A percentile compares a stretch with the other conserved stretches of the same genome.
These are phyloP conservation scores for Kalaharituber pfeilii DNA, from an alignment of 2,329 filamentous ascomycete genomes.

Conservation along the genomic window DNA sequence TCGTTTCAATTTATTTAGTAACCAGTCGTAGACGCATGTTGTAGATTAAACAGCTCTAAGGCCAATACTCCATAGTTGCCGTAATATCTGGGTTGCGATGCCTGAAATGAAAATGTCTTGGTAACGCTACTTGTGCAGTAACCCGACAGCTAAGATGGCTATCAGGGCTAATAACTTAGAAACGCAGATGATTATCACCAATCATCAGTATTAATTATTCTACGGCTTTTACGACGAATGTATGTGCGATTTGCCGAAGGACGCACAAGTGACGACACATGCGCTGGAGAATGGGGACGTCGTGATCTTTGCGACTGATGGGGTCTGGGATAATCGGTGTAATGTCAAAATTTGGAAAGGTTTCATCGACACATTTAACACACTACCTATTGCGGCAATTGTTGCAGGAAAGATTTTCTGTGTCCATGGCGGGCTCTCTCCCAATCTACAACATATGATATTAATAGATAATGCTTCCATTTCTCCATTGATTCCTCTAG, in stretches of 20 bases:
- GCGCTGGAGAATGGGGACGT: constrained; percentile 76
- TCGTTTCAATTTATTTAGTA: too few species aligned
- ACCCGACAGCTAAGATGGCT: too few species aligned
- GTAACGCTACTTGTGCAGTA: too few species aligned
- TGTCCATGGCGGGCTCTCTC: constrained; percentile 87
- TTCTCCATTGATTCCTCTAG: too few species aligned
- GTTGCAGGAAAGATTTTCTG: constrained; percentile 96
- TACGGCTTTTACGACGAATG: constrained; percentile 67
- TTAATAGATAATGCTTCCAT: too few species aligned
- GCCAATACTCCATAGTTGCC: too few species aligned
- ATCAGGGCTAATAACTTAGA: too few species aligned
- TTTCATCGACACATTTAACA: constrained; percentile 90
- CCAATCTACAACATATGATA: constrained; percentile 83
- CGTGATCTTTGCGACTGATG: constrained; percentile 83
- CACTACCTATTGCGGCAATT: constrained; percentile 81
- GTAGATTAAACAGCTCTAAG: too few species aligned
- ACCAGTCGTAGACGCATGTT: too few species aligned
- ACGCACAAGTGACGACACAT: constrained; percentile 65
- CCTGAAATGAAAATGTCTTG: too few species aligned
- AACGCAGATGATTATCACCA: too few species aligned
- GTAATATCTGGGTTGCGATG: too few species aligned
- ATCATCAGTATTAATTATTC: constrained; percentile 72
- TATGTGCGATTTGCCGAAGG: constrained; percentile 65
- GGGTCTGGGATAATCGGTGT: constrained; percentile 88
- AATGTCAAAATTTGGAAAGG: constrained; percentile 98